Conservation (phyloP, 148 eudicot species). For the Euryodendron excelsum region DNA sequence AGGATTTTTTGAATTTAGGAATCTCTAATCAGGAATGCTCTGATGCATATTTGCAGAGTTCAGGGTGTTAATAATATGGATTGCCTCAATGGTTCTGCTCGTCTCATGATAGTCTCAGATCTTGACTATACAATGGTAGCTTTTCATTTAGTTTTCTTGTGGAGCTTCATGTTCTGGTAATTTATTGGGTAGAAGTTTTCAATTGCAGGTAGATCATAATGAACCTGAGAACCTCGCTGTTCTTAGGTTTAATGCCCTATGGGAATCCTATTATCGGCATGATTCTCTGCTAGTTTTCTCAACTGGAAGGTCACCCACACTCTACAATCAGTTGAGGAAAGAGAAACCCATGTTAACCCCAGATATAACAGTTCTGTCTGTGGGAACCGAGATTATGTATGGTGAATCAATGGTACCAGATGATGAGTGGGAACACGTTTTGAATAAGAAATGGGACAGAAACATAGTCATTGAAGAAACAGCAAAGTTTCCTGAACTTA, state of each 20-base stretch:
- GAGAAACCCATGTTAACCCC: constrained; percentile 77
- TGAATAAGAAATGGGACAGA: constrained; percentile 66
- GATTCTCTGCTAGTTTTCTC: constrained; percentile 74
- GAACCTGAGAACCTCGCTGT: constrained; percentile 57
- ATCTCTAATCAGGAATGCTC: neutral
- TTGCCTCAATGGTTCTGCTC: constrained; percentile 47
- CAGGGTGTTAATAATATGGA: constrained; percentile 38
- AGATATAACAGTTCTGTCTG: constrained; percentile 69
- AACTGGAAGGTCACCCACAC: constrained; percentile 65
- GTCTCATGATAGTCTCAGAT: constrained; percentile 71
- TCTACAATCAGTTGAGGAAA: constrained; percentile 60
- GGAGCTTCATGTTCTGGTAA: neutral
- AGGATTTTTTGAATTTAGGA: neutral
- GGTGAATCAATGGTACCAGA: constrained; percentile 69
- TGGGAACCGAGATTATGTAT: constrained; percentile 77
- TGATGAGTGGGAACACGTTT: constrained; percentile 52
- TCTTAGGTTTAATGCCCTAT: constrained; percentile 64
- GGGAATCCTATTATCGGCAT: constrained; percentile 68
- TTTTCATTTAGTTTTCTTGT: neutral
- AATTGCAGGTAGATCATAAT: constrained; percentile 74
- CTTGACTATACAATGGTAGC: constrained; percentile 72
- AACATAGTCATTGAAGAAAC: constrained; percentile 49
- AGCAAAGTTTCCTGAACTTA: constrained; percentile 53
- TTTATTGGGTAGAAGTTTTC: constrained; percentile 9
- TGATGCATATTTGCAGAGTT: constrained; percentile 16